These are phyloP conservation scores for Aspergillus sp. DNA, from an alignment of 2,329 filamentous ascomycete genomes.

Conservation along the genomic window DNA sequence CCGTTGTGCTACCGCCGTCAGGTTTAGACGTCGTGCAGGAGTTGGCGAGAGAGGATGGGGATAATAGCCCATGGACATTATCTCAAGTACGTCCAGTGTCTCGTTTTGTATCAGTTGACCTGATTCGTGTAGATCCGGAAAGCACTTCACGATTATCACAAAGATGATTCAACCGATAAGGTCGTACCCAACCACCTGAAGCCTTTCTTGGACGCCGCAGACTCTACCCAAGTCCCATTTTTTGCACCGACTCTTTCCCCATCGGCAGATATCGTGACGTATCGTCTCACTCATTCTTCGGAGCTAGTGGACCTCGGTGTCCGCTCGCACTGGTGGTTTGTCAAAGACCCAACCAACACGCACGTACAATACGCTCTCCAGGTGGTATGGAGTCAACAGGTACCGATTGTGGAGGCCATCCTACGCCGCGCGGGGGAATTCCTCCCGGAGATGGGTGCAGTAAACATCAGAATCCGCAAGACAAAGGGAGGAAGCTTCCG, in stretches of 20 bases:
- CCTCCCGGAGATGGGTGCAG: conserved; percentile 16
- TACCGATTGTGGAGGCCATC: conserved; percentile 16
- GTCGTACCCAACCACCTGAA: background rate
- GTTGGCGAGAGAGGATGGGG: conserved; percentile 1
- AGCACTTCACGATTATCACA: conserved; percentile 7
- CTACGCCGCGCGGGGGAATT: conserved; percentile 19
- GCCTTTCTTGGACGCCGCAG: background rate
- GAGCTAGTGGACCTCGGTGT: conserved; percentile 15
- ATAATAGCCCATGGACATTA: conserved; percentile 9
- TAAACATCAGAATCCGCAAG: conserved; percentile 14
- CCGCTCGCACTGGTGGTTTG: conserved; percentile 19
- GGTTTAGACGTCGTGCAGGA: conserved; percentile 13
- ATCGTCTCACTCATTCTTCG: conserved; percentile 18
- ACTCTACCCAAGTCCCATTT: conserved; percentile 4
- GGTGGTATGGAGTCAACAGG: conserved; percentile 16
- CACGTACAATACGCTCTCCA: conserved; percentile 19
- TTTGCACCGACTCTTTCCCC: background rate
- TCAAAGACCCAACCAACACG: conserved; percentile 19
- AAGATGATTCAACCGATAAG: background rate
- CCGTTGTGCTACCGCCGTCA: conserved; percentile 14
- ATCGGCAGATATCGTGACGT: conserved; percentile 6
- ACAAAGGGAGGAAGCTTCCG: conserved; percentile 16
- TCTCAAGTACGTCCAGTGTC: conserved; percentile 4
- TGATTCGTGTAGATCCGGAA: background rate
- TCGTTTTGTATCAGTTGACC: background rate